Evolutionary conservation across 2,329 filamentous ascomycete species (phyloP), one percentile per base, ranked within the genome.

Genomic region (Colletotrichum acutatum): DNA sequence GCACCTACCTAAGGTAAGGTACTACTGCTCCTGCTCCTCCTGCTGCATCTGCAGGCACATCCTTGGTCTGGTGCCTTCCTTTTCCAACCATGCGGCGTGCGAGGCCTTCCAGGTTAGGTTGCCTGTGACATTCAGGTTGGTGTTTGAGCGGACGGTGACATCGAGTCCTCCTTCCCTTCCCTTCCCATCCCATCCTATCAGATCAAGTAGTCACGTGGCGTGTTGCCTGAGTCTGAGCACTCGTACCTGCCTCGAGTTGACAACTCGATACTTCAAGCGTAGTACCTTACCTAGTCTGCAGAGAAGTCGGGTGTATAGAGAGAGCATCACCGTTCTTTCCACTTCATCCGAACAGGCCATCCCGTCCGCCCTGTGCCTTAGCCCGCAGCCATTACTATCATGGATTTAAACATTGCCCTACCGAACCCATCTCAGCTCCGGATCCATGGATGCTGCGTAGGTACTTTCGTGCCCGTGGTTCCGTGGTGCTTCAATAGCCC

Each of bases 21-120:
- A n/a, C 26, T 11, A 19, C 49, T 26, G 30, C 46, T 7, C 52
- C 28, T 14, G 8, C 22, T n/a, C 8, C 16, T 30, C 16, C 22
- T 24, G 14, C 52, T 28, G 30, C 32, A 65, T 8, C 30, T 56
- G 32, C 30, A 54, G 32, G 49, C 32, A 65, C 14, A 42, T 49
- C 26, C 57, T 61, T 71, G 68, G 49, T 9, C 11, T 42, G 49
- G 30, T 42, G 46, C 30, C 64, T 71, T 71, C 58, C 68, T 62
- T 46, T 62, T 67, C 32, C 52, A 28, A n/a, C 16, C 52, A 54
- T 32, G 26, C 30, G 26, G 46, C 19, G 42, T 54, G 54, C 26
- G n/a, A 32, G 68, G 34, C 19, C 53, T 32, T n/a, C 12, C 19
- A 60, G n/a, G 54, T 60, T 42, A 19, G 14, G 37, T 62, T 30